These are phyloP conservation scores for Tillandsia fasciculata DNA, from an alignment of 176 grass and related monocot species.

Conservation along the genomic window DNA sequence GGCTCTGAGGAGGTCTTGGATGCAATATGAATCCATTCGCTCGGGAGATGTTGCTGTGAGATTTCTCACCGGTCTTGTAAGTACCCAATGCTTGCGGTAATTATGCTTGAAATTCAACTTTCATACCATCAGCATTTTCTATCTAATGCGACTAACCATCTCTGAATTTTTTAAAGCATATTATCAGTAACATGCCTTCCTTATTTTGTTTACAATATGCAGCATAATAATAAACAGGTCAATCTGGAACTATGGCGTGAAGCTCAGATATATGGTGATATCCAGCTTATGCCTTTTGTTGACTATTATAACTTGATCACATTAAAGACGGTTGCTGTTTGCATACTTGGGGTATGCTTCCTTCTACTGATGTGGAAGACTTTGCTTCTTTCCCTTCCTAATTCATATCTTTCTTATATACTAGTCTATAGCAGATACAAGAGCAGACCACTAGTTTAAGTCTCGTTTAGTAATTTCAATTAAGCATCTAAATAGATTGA, in stretches of 20 bases:
- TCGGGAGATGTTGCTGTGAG: conserved; percentile 63
- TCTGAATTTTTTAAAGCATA: not conserved
- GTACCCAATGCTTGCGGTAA: conserved; percentile 15
- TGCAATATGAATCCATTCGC: conserved; percentile 80
- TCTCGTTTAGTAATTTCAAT: too few relatives aligned
- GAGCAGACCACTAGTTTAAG: not conserved
- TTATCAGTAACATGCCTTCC: not conserved
- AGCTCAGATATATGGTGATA: conserved; percentile 71
- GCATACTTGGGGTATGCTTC: conserved; percentile 67
- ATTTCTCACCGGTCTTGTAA: conserved; percentile 93
- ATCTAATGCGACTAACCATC: too few relatives aligned
- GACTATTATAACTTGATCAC: conserved; percentile 90
- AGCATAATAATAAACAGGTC: conserved; percentile 71
- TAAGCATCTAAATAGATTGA: too few relatives aligned
- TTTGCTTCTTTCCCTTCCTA: conserved; percentile 8
- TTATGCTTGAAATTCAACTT: too few relatives aligned
- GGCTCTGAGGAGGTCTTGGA: conserved; percentile 77
- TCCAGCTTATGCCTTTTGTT: conserved; percentile 93
- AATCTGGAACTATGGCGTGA: conserved; percentile 82
- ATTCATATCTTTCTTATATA: not conserved
- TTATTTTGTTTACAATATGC: conserved; percentile 19
- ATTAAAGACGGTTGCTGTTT: conserved; percentile 69
- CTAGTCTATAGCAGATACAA: not conserved
- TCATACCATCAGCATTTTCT: too few relatives aligned
- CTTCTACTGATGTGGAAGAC: conserved; percentile 10